Evolutionary conservation across 306 rosid genomes (phyloP).

Genomic region (Herpetospermum pedunculosum): DNA sequence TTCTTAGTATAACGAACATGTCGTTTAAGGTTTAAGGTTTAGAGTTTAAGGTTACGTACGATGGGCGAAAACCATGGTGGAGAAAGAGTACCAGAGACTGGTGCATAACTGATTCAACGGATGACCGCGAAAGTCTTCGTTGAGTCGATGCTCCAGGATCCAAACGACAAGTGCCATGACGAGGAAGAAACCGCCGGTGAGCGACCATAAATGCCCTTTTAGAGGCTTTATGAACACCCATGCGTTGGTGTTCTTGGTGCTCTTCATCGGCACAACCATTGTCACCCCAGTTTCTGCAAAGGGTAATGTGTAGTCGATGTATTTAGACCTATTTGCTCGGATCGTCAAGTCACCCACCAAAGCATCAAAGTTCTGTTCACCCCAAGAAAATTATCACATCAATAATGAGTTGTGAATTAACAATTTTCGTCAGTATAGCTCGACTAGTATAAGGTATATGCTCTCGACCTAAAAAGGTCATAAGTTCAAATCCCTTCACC

Average conservation of each 20-base stretch:
- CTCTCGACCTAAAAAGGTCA: too few species aligned
- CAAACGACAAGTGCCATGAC: conserved; percentile 28
- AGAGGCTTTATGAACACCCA: conserved; percentile 39
- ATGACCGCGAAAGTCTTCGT: conserved; percentile 26
- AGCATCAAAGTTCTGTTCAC: conserved; percentile 22
- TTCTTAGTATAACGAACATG: too few species aligned
- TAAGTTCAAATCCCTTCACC: too few species aligned
- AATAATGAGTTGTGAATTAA: too few species aligned
- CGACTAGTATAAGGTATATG: too few species aligned
- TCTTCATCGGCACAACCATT: conserved; percentile 21
- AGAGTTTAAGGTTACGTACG: conserved; percentile 32
- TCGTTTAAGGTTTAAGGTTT: too few species aligned
- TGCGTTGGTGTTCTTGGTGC: not conserved
- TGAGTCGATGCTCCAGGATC: conserved; percentile 34
- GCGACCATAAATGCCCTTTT: conserved; percentile 22
- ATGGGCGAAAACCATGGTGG: conserved; percentile 52
- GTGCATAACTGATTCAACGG: conserved; percentile 23
- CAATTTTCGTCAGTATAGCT: too few species aligned
- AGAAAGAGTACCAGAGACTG: conserved; percentile 56
- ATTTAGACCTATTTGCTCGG: conserved; percentile 12
- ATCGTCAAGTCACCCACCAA: conserved; percentile 29
- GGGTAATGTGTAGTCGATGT: conserved; percentile 35
- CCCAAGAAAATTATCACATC: not conserved
- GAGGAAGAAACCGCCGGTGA: conserved; percentile 20
- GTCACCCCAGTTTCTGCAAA: conserved; percentile 21